Evolutionary conservation across 257 asterid species (phyloP), one percentile per base, ranked within the genome.

Genomic region (Handroanthus guayacan): DNA sequence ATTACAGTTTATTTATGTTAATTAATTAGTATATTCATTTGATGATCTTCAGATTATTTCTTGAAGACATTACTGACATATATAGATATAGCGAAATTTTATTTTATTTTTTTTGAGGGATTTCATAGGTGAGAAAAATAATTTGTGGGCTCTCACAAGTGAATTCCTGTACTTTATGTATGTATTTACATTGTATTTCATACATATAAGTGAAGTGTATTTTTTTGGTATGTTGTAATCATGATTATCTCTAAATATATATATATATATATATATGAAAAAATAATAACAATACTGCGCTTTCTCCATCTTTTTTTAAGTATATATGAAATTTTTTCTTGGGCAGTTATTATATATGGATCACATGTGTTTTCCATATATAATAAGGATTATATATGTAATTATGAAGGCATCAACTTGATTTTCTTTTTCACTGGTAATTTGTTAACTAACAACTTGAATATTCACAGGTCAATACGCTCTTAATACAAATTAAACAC

Each of bases 11-110:
- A 44, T 58, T 54, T 51, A 9, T 76, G 37, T 38, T 72, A 10
- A 12, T 51, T 76, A 45, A 73, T 74, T 78, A 67, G 57, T 74
- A 80, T 77, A 76, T 74, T 82, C 76, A 58, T 80, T 52, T 39
- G 84, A 83, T 88, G 89, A 78, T 88, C 90, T 86, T 86, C 88
- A 79, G 82, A 68, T 82, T 86, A 82, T 80, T 86, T 81, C 85
- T 79, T 79, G 90, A 81, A 86, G 88, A 81, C 89, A 86, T 84
- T 80, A 62, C 86, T 87, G 81, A 84, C 81, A 34, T 65, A 60
- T 67, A 67, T 77, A 60, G 68, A 34, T 31, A 44, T 39, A 44
- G 6, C 0, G 3, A 5, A 48, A 20, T 75, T 56, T 80, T 82
- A 36, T 45, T 67, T 62, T 67, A 11, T 48, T 51, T 51, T 12